Base-by-base conservation (phyloP, 805 yeast genomes). In the Lachancea meyersii region DNA sequence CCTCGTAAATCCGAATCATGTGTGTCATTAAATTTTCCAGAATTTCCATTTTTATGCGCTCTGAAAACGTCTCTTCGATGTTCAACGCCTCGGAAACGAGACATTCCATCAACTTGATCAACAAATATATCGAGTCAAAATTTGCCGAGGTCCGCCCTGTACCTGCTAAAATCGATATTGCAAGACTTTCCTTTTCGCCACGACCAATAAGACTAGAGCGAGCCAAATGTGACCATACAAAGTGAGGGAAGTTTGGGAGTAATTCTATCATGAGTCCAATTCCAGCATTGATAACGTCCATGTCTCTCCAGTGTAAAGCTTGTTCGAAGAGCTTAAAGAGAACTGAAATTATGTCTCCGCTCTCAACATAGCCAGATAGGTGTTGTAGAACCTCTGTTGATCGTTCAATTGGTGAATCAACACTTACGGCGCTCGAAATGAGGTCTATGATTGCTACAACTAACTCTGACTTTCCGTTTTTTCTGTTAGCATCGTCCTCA, bases 141-240 rank as follows among this genome's bases (percentile, higher is more conserved):
- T 76, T 72, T 3, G 89, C 89, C 34, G 68, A 68, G 1, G 82
- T 79, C 57, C 80, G 73, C 61, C 88, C 96, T 18, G 78, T 73
- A 4, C 87, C 72, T 2, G 89, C 88, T 37, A 86, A 67, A 1
- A 86, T 70, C 0, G 73, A 71, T 1, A 76, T 61, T 1, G 80
- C 77, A 36, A 77, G 63, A 0, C 93, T 89, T 33, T 84, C 86
- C 48, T 76, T 77, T 1, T 79, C 79, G 43, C 75, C 71, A 38
- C 72, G 70, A 11, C 82, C 80, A 1, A 87, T 65, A 22, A 88
- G 64, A 16, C 77, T 73, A 0, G 95, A 82, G 39, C 78, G 77
- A 18, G 77, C 73, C 11, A 91, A 61, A 54, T 82, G 82, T 0
- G 87, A 74, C 96, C 96, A 89, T 3, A 88, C 82, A 43, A 86